A percentile compares a stretch with the other conserved stretches of the same genome.
These are phyloP conservation scores for Candida odintsovae DNA, from an alignment of 805 yeast species.

Conservation along the genomic window DNA sequence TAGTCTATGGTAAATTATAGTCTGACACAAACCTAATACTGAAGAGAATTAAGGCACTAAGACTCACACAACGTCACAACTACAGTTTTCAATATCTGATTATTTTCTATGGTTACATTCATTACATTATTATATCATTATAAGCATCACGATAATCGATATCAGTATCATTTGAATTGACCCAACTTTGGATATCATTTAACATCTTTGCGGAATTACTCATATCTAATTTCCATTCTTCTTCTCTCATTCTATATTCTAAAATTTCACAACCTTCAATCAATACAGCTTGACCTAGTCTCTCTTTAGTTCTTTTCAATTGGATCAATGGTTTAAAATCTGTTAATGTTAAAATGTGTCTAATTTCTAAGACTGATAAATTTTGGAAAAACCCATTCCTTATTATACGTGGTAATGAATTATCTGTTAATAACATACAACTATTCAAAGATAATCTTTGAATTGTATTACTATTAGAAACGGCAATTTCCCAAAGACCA, in stretches of 20 bases:
- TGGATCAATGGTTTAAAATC: slow-evolving; percentile 61
- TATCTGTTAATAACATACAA: slow-evolving; percentile 55
- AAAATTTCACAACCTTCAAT: slow-evolving; percentile 77
- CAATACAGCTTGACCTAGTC: slow-evolving; percentile 35
- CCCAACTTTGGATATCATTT: slow-evolving; percentile 62
- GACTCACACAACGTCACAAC: no score
- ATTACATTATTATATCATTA: not conserved
- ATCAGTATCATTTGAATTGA: slow-evolving; percentile 42
- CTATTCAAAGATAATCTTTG: slow-evolving; percentile 71
- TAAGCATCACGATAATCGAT: slow-evolving; percentile 1
- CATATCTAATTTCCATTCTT: slow-evolving; percentile 54
- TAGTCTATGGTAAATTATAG: no score
- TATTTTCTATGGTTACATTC: not conserved
- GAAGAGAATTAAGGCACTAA: no score
- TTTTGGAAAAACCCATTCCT: slow-evolving; percentile 43
- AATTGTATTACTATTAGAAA: slow-evolving; percentile 41
- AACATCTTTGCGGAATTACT: slow-evolving; percentile 51
- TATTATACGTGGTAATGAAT: slow-evolving; percentile 47
- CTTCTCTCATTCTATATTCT: slow-evolving; percentile 51
- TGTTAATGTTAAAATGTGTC: slow-evolving; percentile 52
- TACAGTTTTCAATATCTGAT: no score
- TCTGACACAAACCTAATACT: no score
- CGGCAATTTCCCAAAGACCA: slow-evolving; percentile 74
- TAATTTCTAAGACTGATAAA: slow-evolving; percentile 70
- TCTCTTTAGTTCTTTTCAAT: slow-evolving; percentile 43